These are phyloP conservation scores for Comarum palustre DNA, from an alignment of 306 rosid species.

Conservation along the genomic window DNA sequence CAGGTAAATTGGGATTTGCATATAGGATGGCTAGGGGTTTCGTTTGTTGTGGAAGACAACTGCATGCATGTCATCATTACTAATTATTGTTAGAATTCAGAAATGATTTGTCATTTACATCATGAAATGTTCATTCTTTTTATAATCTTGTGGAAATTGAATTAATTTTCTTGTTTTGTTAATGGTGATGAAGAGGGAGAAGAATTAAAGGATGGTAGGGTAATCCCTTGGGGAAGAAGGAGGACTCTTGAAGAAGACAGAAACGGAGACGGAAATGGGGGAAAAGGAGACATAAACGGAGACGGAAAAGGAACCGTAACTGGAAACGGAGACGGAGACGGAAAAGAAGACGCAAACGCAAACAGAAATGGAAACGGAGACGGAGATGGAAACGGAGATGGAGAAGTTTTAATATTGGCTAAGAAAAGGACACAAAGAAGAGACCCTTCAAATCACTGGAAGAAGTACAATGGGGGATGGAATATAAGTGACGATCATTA, in stretches of 20 bases:
- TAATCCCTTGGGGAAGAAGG: conserved; percentile 45
- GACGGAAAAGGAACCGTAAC: too few relatives aligned
- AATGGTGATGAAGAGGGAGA: conserved; percentile 22
- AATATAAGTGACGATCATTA: conserved; percentile 55
- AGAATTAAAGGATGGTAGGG: background rate
- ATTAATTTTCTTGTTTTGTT: background rate
- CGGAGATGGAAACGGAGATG: too few relatives aligned
- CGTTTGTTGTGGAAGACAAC: background rate
- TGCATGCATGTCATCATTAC: background rate
- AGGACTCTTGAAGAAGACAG: conserved; percentile 29
- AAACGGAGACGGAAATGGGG: too few relatives aligned
- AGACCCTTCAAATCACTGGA: conserved; percentile 46
- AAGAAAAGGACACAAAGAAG: conserved; percentile 44
- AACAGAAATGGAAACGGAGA: too few relatives aligned
- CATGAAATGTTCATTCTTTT: too few relatives aligned
- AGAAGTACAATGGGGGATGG: conserved; percentile 71
- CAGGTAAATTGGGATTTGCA: background rate
- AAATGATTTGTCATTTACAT: too few relatives aligned
- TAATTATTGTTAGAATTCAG: too few relatives aligned
- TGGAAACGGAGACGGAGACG: too few relatives aligned
- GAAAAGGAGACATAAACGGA: background rate
- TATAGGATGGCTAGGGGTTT: background rate
- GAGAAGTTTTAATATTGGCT: conserved; percentile 50
- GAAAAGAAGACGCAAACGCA: too few relatives aligned
- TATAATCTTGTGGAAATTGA: background rate